Evolutionary conservation across 2,329 filamentous ascomycete species (phyloP).

Genomic region (Aspergillus persii): DNA sequence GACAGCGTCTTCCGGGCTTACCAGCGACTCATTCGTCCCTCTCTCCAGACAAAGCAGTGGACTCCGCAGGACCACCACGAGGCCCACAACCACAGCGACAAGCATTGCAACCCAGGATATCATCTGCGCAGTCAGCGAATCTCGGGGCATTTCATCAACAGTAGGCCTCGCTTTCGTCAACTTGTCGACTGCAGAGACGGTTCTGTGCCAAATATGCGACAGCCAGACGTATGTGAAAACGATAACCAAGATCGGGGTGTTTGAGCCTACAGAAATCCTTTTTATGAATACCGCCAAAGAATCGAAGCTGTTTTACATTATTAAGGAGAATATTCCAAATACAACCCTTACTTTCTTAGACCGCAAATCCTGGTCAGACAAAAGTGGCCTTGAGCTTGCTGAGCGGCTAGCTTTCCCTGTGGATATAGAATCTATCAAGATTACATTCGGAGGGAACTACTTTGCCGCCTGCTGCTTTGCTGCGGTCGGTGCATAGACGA

Average conservation of each 20-base stretch:
- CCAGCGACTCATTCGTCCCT: conserved; percentile 19
- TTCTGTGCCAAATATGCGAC: conserved; percentile 88
- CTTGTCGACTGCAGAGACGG: conserved; percentile 76
- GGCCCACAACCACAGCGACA: conserved; percentile 55
- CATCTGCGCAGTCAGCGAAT: conserved; percentile 85
- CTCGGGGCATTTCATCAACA: conserved; percentile 78
- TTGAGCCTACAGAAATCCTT: conserved; percentile 75
- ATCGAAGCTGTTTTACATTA: conserved; percentile 71
- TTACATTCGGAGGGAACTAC: conserved; percentile 77
- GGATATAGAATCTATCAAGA: conserved; percentile 76
- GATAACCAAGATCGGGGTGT: conserved; percentile 79
- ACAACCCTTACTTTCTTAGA: conserved; percentile 65
- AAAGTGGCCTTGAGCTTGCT: conserved; percentile 72
- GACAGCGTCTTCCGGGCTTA: conserved; percentile 8
- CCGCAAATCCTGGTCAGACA: conserved; percentile 80
- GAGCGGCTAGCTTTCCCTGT: conserved; percentile 74
- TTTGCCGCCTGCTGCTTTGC: conserved; percentile 83
- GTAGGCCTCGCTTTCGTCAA: conserved; percentile 88
- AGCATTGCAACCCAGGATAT: conserved; percentile 64
- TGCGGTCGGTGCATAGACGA: conserved; percentile 54
- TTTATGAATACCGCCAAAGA: conserved; percentile 72
- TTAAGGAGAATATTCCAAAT: conserved; percentile 68
- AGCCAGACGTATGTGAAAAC: conserved; percentile 89
- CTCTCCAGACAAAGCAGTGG: conserved; percentile 39
- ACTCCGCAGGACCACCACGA: conserved; percentile 50